Evolutionary conservation across 202 grass and related monocot species (phyloP), one percentile per base, ranked within the genome.

Genomic region (Dendrocalamus latiflorus): DNA sequence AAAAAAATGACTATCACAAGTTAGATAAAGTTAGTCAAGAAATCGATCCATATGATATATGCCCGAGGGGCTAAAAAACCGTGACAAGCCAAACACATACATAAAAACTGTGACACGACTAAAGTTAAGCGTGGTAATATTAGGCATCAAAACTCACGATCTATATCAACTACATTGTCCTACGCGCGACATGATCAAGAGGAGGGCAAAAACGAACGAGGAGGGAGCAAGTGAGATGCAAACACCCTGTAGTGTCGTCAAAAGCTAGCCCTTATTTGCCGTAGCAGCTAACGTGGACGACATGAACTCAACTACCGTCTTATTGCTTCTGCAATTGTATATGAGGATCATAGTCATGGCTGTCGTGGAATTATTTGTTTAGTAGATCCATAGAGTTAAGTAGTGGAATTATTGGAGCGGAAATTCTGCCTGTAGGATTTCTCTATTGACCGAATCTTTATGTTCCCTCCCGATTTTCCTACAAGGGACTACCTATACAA

Each of bases 361-460:
- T 78, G 73, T 36, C 37, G 9, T 82, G 12, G 65, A 55, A 47
- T 13, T n/a, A 62, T 71, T 69, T 82, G 33, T 70, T 30, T 63
- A 70, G 22, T 25, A 36, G 43, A 60, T 63, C 6, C 51, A 18
- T 37, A 4, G 37, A 38, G 72, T 78, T 48, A 83, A 73, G 3
- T 77, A 83, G 10, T 54, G n/a, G 17, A 45, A 83, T 83, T 58
- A 83, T 83, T 66, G 65, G 24, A 42, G 65, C 55, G 17, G 11
- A 41, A 63, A 16, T 68, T 15, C 22, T 22, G 42, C n/a, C 4
- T 6, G 54, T 45, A 81, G 22, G 15, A 61, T 75, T 53, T 70
- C 22, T 24, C 1, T 33, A 39, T 34, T 6, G 56, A 56, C 66
- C 77, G 28, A 55, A 88, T 48, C 72, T 38, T 65, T n/a, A 38